Evolutionary conservation across 768 basidiomycete species (phyloP).

Genomic region (Xerocomus potaroensis): DNA sequence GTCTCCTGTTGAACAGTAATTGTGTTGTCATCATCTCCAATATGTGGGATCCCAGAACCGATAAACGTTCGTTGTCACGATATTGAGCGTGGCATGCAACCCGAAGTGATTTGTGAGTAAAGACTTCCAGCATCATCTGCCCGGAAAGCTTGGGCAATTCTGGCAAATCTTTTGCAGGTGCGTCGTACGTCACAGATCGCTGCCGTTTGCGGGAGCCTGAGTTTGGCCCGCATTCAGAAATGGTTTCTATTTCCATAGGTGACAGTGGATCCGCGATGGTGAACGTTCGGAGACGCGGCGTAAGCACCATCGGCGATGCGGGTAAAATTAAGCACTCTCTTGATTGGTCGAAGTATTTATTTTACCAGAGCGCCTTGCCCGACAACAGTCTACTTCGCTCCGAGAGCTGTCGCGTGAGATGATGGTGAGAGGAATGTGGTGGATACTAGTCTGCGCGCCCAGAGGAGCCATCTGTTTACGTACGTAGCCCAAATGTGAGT

Average conservation of each 20-base stretch:
- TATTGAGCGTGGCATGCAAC: conserved; percentile 39
- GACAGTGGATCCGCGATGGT: conserved; percentile 28
- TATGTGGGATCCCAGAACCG: conserved; percentile 45
- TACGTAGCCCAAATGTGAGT: conserved; percentile 1
- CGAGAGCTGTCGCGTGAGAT: conserved; percentile 13
- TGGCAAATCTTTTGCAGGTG: conserved; percentile 32
- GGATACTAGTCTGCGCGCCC: conserved; percentile 3
- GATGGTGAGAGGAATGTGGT: conserved; percentile 21
- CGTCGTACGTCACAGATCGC: conserved; percentile 31
- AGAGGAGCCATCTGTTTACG: conserved; percentile 28
- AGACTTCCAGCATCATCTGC: conserved; percentile 61
- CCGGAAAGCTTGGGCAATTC: conserved; percentile 47
- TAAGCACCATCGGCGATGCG: conserved; percentile 30
- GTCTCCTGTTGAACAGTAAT: conserved; percentile 46
- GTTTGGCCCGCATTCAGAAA: conserved; percentile 24
- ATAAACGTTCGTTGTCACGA: conserved; percentile 55
- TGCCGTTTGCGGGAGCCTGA: conserved; percentile 36
- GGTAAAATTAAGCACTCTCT: conserved; percentile 10
- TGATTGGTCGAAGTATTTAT: conserved; percentile 14
- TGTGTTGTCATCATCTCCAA: conserved; percentile 46
- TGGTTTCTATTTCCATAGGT: conserved; percentile 30
- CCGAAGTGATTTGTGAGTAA: conserved; percentile 63
- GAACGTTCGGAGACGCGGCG: conserved; percentile 33
- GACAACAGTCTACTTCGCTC: conserved; percentile 13
- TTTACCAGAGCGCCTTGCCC: conserved; percentile 15